A percentile compares a stretch with the other conserved stretches of the same genome.
phyloP scores from a whole-genome alignment of 495 filamentous ascomycete genomes.

The Xylaria longipes region DNA sequence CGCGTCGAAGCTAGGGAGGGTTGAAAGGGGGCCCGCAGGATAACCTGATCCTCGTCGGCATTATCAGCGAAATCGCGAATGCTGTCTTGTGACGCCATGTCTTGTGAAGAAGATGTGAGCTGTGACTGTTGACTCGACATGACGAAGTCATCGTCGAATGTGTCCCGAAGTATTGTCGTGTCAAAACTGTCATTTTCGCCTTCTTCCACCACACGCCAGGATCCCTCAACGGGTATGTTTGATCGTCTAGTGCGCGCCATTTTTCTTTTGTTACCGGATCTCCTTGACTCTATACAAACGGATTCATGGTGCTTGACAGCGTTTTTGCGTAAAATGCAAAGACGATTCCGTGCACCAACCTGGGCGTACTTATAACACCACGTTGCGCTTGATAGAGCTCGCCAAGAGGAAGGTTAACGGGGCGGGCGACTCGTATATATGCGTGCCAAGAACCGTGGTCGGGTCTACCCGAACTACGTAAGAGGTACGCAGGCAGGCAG shows the following conservation, averaged over 20 bases:
- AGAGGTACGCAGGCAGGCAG: not conserved
- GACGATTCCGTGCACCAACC: not conserved
- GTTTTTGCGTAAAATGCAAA: not conserved
- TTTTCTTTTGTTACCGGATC: not conserved
- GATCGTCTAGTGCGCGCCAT: slow-evolving; percentile 21
- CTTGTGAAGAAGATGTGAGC: slow-evolving; percentile 29
- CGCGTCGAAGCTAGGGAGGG: slow-evolving; percentile 51
- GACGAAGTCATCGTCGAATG: slow-evolving; percentile 48
- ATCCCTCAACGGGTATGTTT: slow-evolving; percentile 46
- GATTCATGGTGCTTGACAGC: not conserved
- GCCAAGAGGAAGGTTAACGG: not conserved
- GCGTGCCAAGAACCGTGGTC: slow-evolving; percentile 8
- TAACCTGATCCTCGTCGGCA: slow-evolving; percentile 53
- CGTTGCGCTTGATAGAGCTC: slow-evolving; percentile 3
- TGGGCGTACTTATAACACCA: not conserved
- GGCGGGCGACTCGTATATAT: slow-evolving; percentile 1
- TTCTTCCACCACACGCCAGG: slow-evolving; percentile 59
- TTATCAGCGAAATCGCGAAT: slow-evolving; percentile 50
- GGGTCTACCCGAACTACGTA: not conserved
- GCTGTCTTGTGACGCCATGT: slow-evolving; percentile 52
- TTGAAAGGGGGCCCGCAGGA: slow-evolving; percentile 51
- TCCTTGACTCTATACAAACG: not conserved
- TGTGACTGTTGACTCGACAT: slow-evolving; percentile 50
- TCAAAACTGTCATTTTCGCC: slow-evolving; percentile 60
- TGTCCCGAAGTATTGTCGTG: slow-evolving; percentile 45